Conservation (phyloP, 371 early-diverging fungal species). For the Sporodiniella umbellata region DNA sequence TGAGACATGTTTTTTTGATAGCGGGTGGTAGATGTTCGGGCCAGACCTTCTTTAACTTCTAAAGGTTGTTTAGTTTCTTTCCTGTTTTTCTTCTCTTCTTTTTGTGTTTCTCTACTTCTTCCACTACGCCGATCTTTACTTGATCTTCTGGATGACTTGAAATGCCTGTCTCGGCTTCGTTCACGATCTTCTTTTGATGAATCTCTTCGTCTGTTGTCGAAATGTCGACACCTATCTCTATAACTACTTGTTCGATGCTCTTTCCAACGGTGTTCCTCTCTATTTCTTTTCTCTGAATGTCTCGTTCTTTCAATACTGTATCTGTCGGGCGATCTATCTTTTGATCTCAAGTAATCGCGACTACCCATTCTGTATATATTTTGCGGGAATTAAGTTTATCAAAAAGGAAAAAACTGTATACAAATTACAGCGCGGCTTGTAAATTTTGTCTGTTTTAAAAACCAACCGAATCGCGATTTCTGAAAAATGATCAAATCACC, state of each 20-base stretch:
- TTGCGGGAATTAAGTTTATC: too few species aligned
- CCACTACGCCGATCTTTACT: not conserved
- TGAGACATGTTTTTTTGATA: not conserved
- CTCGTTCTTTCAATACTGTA: conserved; percentile 13
- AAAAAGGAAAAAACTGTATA: too few species aligned
- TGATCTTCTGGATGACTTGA: conserved; percentile 11
- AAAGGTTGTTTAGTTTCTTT: not conserved
- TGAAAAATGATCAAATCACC: too few species aligned
- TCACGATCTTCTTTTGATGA: conserved; percentile 2
- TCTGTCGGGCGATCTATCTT: conserved; percentile 20
- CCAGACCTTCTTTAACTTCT: too few species aligned
- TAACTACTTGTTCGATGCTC: conserved; percentile 11
- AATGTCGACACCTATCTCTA: conserved; percentile 25
- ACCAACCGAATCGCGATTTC: too few species aligned
- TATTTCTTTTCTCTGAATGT: conserved; percentile 23
- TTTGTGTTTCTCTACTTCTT: too few species aligned
- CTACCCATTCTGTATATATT: too few species aligned
- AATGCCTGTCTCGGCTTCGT: conserved; percentile 14
- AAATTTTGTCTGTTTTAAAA: too few species aligned
- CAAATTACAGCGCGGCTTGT: too few species aligned
- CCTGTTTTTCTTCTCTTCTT: too few species aligned
- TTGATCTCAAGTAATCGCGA: conserved; percentile 15
- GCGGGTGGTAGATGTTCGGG: too few species aligned
- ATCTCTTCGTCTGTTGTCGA: conserved; percentile 11
- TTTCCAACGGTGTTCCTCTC: conserved; percentile 18